Percentiles rank a stretch among this genome's conserved stretches.
Conservation (phyloP, 1,139 yeast genomes). For the Nakaseomyces sp. region DNA sequence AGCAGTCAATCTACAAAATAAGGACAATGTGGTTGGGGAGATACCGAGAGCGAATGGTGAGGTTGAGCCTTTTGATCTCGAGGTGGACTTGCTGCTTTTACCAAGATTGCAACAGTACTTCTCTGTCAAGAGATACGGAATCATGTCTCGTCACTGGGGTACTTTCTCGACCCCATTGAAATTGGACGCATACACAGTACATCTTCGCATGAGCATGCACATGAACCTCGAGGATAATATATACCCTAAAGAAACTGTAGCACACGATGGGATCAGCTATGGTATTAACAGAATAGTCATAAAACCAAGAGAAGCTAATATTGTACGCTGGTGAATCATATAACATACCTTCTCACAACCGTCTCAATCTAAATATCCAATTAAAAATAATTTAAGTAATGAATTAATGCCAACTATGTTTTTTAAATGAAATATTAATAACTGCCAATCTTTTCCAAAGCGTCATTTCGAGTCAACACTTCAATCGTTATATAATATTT, state of each 20-base stretch:
- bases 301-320: slow-evolving; percentile 12
- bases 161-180: slow-evolving; percentile 15
- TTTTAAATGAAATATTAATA: too few relatives aligned
- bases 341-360: too few relatives aligned
- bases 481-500: too few relatives aligned
- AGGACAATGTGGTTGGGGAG: slow-evolving; percentile 27
- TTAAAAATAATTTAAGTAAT: not conserved
- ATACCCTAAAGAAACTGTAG: slow-evolving; percentile 7
- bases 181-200: slow-evolving; percentile 1
- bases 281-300: slow-evolving; percentile 24
- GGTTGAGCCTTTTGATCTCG: slow-evolving; percentile 40
- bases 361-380: too few relatives aligned
- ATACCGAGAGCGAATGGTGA: slow-evolving; percentile 20
- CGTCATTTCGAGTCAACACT: too few relatives aligned
- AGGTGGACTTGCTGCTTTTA: slow-evolving; percentile 60
- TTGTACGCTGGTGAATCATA: slow-evolving; percentile 5
- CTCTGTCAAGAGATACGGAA: slow-evolving; percentile 58
- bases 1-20: slow-evolving; percentile 31
- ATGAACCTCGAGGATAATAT: not conserved
- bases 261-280: slow-evolving; percentile 30
- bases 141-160: slow-evolving; percentile 69
- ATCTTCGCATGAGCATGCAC: slow-evolving; percentile 9
- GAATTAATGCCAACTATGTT: not conserved
- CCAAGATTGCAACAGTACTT: slow-evolving; percentile 57
- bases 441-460: too few relatives aligned